Conservation (phyloP, 2,329 filamentous ascomycete genomes). For the Microdochium nivale region DNA sequence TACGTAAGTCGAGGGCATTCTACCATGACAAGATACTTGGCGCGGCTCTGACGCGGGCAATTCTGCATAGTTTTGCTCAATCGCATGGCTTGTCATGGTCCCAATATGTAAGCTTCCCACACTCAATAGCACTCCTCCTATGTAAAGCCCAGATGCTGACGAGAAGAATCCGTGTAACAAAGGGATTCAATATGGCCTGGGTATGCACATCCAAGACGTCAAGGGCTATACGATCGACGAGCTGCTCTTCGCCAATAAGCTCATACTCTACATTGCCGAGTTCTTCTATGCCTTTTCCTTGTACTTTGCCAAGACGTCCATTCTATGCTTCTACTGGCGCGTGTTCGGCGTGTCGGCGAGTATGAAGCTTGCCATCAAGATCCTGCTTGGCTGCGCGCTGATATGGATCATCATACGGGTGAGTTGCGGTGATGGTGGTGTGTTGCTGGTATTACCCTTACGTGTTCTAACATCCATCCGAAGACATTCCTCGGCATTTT, state of each 20-base stretch:
- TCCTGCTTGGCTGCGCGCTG: slow-evolving; percentile 12
- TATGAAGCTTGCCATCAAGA: slow-evolving; percentile 17
- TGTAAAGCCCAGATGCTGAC: neutral
- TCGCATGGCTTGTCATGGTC: slow-evolving; percentile 1
- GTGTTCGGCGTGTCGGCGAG: slow-evolving; percentile 17
- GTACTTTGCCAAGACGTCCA: slow-evolving; percentile 17
- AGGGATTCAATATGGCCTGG: slow-evolving; percentile 2
- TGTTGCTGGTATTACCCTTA: neutral
- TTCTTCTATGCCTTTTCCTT: slow-evolving; percentile 18
- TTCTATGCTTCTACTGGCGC: slow-evolving; percentile 20
- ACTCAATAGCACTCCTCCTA: neutral
- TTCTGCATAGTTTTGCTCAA: neutral
- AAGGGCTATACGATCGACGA: slow-evolving; percentile 1
- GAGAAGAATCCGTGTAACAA: neutral
- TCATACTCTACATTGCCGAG: slow-evolving; percentile 16
- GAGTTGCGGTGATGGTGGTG: neutral
- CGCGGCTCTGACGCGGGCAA: neutral
- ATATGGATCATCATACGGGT: slow-evolving; percentile 18
- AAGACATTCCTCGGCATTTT: slow-evolving; percentile 21
- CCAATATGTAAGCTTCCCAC: neutral
- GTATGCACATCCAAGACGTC: slow-evolving; percentile 5
- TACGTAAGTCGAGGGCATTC: slow-evolving; percentile 1
- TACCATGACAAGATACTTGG: neutral
- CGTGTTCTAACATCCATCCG: neutral
- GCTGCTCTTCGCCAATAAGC: slow-evolving; percentile 1